Conservation (phyloP, 495 filamentous ascomycete genomes). For the Collariella sp. region DNA sequence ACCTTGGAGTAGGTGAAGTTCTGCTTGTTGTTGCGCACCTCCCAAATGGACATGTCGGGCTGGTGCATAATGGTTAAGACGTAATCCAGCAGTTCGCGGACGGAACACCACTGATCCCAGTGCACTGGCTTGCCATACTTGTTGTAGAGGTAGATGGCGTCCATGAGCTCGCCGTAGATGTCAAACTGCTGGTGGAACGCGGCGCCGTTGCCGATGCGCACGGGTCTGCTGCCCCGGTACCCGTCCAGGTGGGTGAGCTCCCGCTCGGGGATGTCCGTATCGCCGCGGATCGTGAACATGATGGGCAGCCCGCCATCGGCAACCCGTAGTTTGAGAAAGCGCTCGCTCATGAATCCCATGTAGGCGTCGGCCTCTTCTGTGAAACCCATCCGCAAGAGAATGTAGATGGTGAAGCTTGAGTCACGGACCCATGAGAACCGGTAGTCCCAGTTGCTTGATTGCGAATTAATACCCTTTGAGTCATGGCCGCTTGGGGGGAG, state of each 20-base stretch:
- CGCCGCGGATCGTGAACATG: slow-evolving; percentile 68
- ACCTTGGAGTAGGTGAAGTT: slow-evolving; percentile 67
- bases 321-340: slow-evolving; percentile 43
- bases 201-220: slow-evolving; percentile 67
- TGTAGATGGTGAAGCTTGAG: slow-evolving; percentile 66
- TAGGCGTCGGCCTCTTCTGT: slow-evolving; percentile 65
- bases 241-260: slow-evolving; percentile 59
- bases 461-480: not conserved
- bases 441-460: slow-evolving; percentile 64
- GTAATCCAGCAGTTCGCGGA: slow-evolving; percentile 35
- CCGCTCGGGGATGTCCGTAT: slow-evolving; percentile 60
- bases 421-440: slow-evolving; percentile 68
- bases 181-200: slow-evolving; percentile 67
- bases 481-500: not conserved
- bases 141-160: slow-evolving; percentile 68
- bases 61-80: slow-evolving; percentile 46
- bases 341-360: slow-evolving; percentile 64
- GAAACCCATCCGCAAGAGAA: slow-evolving; percentile 64
- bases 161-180: slow-evolving; percentile 69
- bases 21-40: slow-evolving; percentile 62
- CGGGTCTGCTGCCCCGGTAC: slow-evolving; percentile 57
- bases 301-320: slow-evolving; percentile 54
- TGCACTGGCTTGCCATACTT: slow-evolving; percentile 66
- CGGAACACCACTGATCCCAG: slow-evolving; percentile 54
- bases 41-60: slow-evolving; percentile 73